Base-by-base conservation (phyloP, 148 eudicot genomes). In the Heliamphora exappendiculata region DNA sequence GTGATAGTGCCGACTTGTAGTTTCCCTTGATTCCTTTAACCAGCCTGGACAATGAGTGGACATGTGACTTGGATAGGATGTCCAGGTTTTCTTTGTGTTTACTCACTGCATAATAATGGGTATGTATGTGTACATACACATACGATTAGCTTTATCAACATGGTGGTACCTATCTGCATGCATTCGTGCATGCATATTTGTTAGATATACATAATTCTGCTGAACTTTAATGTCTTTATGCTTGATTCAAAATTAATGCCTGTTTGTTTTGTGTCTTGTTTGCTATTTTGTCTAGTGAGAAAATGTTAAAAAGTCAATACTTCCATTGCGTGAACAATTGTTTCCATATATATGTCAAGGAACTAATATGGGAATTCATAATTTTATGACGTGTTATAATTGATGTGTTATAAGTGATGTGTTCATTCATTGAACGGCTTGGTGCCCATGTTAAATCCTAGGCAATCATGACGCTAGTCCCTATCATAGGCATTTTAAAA, bases 41-140 rank as follows among this genome's bases (percentile, higher is more conserved):
- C 37, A 3, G 7, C 71, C 41, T n/a, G 22, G 17, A 22, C 24
- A 39, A 2, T 8, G 24, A 9, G 31, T 3, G 11, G 73, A 20
- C 5, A n/a, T 3, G 19, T 36, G 36, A 69, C 73, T 26, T 44
- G 45, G 7, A 69, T 69, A n/a, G 34, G 12, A 26, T 45, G 50
- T 69, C 55, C 54, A 44, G n/a, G 36, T 45, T 44, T 45, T 17
- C 34, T 6, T 69, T 69, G 7, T 26, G 50, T 47, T 65, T 47
- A 68, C 54, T 65, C 7, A 34, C 42, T 34, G 68, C 41, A 37
- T 45, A 45, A 65, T 36, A 36, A 36, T 34, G 37, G 5, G 37
- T 39, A 37, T 66, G 24, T n/a, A 36, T 91, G 85, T 82, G 87
- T 88, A 14, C 34, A 14, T 13, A 16, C 4, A 26, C 28, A 3